A percentile compares a stretch with the other conserved stretches of the same genome.
phyloP scores from a whole-genome alignment of 306 rosid species.

The Cajanus cajan region DNA sequence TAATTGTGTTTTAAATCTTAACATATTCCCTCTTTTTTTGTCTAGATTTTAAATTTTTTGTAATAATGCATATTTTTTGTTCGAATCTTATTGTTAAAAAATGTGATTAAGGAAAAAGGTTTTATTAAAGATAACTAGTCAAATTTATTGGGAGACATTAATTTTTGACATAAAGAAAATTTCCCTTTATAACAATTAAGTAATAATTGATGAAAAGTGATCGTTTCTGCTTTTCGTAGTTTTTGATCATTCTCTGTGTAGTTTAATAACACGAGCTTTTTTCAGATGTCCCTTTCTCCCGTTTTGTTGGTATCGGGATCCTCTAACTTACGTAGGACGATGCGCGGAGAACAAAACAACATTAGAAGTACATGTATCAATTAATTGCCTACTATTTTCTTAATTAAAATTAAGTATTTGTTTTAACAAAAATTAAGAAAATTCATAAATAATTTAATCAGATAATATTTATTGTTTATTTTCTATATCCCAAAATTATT shows the following conservation, averaged over 20 bases:
- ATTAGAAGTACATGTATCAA: background rate
- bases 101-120: too few relatives aligned
- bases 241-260: too few relatives aligned
- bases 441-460: too few relatives aligned
- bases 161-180: too few relatives aligned
- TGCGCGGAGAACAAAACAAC: background rate
- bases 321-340: background rate
- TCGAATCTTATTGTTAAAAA: too few relatives aligned
- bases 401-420: too few relatives aligned
- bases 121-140: too few relatives aligned
- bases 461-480: too few relatives aligned
- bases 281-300: background rate
- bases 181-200: background rate
- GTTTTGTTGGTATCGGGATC: background rate
- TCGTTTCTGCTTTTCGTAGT: background rate
- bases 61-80: too few relatives aligned
- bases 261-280: background rate
- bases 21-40: background rate
- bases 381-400: background rate
- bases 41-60: background rate
- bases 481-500: too few relatives aligned
- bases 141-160: too few relatives aligned
- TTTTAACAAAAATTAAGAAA: too few relatives aligned
- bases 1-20: background rate
- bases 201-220: background rate